Conservation (phyloP, 2,329 filamentous ascomycete species). For the Chrysoporthe deuterocubensis region DNA sequence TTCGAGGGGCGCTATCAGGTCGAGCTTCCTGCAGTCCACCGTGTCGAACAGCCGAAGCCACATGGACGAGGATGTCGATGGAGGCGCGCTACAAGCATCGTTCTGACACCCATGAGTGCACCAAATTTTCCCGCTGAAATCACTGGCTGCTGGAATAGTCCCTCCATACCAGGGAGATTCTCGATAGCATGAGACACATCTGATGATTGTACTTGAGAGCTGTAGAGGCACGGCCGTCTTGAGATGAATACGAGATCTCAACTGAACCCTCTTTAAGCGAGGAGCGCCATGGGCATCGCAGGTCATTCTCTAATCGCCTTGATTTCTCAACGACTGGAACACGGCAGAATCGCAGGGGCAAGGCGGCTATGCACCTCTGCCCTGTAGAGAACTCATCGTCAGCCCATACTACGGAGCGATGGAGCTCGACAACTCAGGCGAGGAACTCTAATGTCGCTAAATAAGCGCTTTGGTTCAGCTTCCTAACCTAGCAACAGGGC, state of each 20-base stretch:
- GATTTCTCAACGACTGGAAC: background rate
- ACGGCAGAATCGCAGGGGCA: background rate
- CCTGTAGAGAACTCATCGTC: no score
- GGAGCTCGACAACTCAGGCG: background rate
- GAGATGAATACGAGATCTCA: background rate
- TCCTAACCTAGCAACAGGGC: background rate
- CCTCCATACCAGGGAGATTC: background rate
- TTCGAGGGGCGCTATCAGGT: no score
- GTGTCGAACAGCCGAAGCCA: no score
- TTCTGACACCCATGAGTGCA: no score
- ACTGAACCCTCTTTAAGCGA: background rate
- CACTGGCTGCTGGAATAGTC: background rate
- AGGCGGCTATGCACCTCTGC: no score
- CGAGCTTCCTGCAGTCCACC: no score
- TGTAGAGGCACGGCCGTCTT: background rate
- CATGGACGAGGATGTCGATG: no score
- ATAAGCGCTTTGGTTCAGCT: background rate
- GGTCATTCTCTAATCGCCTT: background rate
- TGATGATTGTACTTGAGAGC: background rate
- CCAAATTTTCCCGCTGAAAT: background rate
- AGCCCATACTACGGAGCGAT: no score
- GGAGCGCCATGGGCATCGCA: background rate
- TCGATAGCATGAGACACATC: conserved; percentile 1
- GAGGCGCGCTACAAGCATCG: no score
- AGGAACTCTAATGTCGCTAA: background rate